Evolutionary conservation across 306 rosid genomes (phyloP), one percentile per base, ranked within the genome.

Genomic region (Vicia faba): DNA sequence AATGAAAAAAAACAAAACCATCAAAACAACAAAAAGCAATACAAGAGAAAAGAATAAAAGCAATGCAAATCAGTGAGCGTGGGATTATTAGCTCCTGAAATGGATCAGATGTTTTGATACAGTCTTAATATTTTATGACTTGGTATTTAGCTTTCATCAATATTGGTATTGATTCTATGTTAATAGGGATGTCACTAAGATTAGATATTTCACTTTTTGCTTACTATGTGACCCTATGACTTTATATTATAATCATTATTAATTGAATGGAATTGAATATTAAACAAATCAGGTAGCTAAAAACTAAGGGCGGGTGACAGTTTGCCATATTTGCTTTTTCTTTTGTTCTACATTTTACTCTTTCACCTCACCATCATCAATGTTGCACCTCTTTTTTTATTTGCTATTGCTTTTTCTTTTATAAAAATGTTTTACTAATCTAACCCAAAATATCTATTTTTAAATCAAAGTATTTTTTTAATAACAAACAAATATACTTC

Each of bases 231-330:
- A 57, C 61, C 13, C 44, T 66, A 31, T 66, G 8, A 23, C 66
- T 41, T 53, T n/a, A n/a, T n/a, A 48, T 58, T n/a, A n/a, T 71
- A 59, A 51, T 40, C 46, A 38, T 44, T 69, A 7, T 43, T 69
- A 11, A 19, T 65, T 66, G 7, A 50, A 41, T 66, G 62, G 1
- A 50, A 14, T 65, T 60, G 53, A 71, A 72, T 28, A 63, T 36
- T 44, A 20, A 61, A 39, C 11, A 80, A 80, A 72, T 76, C 81
- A 12, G 78, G 79, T 80, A 56, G 73, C 81, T 33, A 46, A 31
- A 76, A 76, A 80, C 81, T 12, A 80, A 72, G 75, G 78, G 84
- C 84, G 79, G 78, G 63, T 75, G 31, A 66, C 78, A 56, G 40
- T 36, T 61, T 35, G 61, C 72, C 9, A 5, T 46, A 41, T 41